Conservation (phyloP, 2,329 filamentous ascomycete species). For the Beauveria varroae region DNA sequence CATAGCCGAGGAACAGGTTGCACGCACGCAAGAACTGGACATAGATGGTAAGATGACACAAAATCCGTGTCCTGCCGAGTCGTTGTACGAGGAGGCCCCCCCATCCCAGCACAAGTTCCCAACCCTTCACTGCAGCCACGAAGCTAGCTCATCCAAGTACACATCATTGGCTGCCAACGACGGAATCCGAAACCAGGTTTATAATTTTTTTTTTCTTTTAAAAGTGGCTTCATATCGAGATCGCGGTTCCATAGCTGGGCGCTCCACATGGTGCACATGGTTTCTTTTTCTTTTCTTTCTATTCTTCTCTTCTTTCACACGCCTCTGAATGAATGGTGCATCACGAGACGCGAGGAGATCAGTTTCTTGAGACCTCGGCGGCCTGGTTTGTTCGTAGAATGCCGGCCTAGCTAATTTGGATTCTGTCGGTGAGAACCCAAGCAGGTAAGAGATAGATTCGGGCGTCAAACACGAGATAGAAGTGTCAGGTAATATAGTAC, state of each 20-base stretch:
- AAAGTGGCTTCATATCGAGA: slow-evolving; percentile 10
- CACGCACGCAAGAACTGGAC: neutral
- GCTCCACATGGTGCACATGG: slow-evolving; percentile 1
- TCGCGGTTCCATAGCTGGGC: slow-evolving; percentile 4
- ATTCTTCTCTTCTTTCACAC: neutral
- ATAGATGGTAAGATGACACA: neutral
- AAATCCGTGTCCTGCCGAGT: neutral
- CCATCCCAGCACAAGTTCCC: too few species aligned
- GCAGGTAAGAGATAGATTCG: neutral
- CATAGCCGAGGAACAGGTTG: slow-evolving; percentile 4
- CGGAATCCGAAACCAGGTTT: slow-evolving; percentile 7
- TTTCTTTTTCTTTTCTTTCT: neutral
- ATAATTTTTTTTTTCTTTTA: neutral
- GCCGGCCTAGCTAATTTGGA: neutral
- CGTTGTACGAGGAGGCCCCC: neutral
- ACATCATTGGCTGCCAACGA: slow-evolving; percentile 2
- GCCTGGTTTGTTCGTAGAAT: neutral
- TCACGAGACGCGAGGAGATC: neutral
- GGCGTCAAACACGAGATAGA: neutral
- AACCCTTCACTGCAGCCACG: neutral
- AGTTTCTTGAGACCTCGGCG: neutral
- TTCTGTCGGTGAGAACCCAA: too few species aligned
- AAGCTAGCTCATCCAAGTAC: neutral
- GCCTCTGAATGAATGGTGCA: neutral
- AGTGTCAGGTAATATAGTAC: neutral